These are phyloP conservation scores for Tolypocladium ovalisporum DNA, from an alignment of 2,329 filamentous ascomycete species.

Conservation along the genomic window DNA sequence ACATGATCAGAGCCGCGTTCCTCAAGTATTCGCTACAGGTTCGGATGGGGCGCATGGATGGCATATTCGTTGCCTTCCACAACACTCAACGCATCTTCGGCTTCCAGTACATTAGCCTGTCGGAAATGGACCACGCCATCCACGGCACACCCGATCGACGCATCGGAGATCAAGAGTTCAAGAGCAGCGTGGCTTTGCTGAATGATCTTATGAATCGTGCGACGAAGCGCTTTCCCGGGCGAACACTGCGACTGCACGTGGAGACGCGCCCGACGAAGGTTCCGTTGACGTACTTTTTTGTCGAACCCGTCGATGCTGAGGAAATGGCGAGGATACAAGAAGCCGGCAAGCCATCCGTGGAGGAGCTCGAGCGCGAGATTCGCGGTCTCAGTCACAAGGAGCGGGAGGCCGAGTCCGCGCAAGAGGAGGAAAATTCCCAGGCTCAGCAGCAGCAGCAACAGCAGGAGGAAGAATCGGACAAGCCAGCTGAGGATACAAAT, in stretches of 20 bases:
- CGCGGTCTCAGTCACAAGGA: conserved; percentile 34
- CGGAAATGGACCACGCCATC: conserved; percentile 83
- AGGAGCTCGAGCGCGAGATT: conserved; percentile 56
- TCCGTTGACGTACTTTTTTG: conserved; percentile 81
- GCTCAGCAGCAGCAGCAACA: conserved; percentile 8
- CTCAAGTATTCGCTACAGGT: conserved; percentile 96
- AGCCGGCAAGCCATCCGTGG: conserved; percentile 50
- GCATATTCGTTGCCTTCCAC: conserved; percentile 94
- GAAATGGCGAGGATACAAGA: conserved; percentile 67
- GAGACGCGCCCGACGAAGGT: conserved; percentile 54
- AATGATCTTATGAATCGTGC: conserved; percentile 71
- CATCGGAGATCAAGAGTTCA: conserved; percentile 79
- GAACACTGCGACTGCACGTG: conserved; percentile 69
- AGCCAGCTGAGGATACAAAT: conserved; percentile 7
- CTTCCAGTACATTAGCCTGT: conserved; percentile 83
- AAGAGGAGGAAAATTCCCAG: conserved; percentile 8
- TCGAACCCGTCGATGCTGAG: conserved; percentile 66
- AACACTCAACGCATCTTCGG: conserved; percentile 94
- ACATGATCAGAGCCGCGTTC: conserved; percentile 92
- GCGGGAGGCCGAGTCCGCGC: conserved; percentile 11
- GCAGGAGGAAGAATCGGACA: conserved; percentile 11
- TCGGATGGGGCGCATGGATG: conserved; percentile 96
- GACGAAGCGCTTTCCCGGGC: conserved; percentile 61
- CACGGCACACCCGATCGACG: conserved; percentile 60
- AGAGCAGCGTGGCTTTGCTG: conserved; percentile 64